Percentiles rank a stretch among this genome's conserved stretches.
phyloP scores from a whole-genome alignment of 441 rosid genomes.

The Gossypium davidsonii region DNA sequence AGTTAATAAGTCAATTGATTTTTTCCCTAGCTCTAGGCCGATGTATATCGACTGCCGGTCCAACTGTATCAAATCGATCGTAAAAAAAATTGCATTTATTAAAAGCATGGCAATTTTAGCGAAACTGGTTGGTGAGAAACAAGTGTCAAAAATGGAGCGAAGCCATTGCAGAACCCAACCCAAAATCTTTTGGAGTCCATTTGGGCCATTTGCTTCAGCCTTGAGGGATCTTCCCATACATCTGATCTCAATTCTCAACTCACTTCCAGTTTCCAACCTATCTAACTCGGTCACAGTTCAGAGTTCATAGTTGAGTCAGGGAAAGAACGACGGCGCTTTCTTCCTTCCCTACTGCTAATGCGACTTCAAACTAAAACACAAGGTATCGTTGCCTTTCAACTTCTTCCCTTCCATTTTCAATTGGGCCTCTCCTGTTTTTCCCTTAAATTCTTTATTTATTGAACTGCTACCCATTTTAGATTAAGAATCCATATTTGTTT shows the following conservation, averaged over 20 bases:
- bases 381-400: constrained; percentile 3
- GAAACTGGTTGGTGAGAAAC: no score
- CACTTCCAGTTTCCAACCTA: not conserved
- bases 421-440: not conserved
- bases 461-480: not conserved
- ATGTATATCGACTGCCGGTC: no score
- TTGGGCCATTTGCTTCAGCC: not conserved
- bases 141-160: no score
- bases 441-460: not conserved
- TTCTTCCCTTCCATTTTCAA: not conserved
- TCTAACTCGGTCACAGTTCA: not conserved
- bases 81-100: no score
- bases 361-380: not conserved
- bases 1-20: no score
- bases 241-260: not conserved
- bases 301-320: not conserved
- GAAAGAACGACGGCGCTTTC: not conserved
- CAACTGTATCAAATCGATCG: no score
- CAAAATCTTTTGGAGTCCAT: not conserved
- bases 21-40: no score
- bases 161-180: not conserved
- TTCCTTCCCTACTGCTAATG: not conserved
- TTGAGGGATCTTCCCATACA: not conserved
- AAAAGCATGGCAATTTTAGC: no score
- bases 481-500: not conserved